These are phyloP conservation scores for Aurantiochytrium sp. DNA, from an alignment of 108 stramenopile genomes.

Conservation along the genomic window DNA sequence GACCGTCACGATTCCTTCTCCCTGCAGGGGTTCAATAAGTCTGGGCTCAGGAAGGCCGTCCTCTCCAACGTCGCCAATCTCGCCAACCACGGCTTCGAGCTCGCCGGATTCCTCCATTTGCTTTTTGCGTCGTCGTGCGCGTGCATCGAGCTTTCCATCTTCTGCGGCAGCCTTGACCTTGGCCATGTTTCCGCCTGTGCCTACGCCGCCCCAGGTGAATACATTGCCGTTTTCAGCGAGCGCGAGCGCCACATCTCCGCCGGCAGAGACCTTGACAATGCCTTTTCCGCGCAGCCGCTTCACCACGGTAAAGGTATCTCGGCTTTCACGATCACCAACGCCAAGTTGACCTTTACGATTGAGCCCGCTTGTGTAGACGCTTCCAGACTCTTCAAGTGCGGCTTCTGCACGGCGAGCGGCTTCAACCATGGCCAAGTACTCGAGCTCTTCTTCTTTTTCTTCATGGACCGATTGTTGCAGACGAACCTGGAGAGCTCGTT, in stretches of 20 bases:
- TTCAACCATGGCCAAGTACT: conserved; percentile 52
- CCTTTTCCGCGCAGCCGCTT: conserved; percentile 45
- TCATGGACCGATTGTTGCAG: conserved; percentile 49
- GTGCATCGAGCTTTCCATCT: not conserved
- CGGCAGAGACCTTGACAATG: conserved; percentile 45
- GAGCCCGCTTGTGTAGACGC: conserved; percentile 49
- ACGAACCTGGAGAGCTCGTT: conserved; percentile 42
- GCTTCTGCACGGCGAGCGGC: conserved; percentile 49
- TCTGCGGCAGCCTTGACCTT: not conserved
- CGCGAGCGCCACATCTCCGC: conserved; percentile 47
- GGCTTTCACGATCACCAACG: conserved; percentile 53
- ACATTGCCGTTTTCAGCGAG: conserved; percentile 63
- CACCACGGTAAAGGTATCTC: conserved; percentile 48
- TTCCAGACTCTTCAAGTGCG: conserved; percentile 62
- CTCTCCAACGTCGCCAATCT: not conserved
- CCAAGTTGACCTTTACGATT: conserved; percentile 62
- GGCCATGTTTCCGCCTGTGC: conserved; percentile 32
- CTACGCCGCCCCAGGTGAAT: conserved; percentile 60
- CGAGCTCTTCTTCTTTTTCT: conserved; percentile 46
- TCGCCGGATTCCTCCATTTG: not conserved
- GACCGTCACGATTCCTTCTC: conserved; percentile 56
- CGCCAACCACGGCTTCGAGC: not conserved
- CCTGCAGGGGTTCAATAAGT: conserved; percentile 45
- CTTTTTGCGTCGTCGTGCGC: not conserved
- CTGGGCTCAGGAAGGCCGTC: conserved; percentile 41